Evolutionary conservation across 768 basidiomycete genomes (phyloP), one percentile per base, ranked within the genome.

Genomic region (Phylloporus sp.): DNA sequence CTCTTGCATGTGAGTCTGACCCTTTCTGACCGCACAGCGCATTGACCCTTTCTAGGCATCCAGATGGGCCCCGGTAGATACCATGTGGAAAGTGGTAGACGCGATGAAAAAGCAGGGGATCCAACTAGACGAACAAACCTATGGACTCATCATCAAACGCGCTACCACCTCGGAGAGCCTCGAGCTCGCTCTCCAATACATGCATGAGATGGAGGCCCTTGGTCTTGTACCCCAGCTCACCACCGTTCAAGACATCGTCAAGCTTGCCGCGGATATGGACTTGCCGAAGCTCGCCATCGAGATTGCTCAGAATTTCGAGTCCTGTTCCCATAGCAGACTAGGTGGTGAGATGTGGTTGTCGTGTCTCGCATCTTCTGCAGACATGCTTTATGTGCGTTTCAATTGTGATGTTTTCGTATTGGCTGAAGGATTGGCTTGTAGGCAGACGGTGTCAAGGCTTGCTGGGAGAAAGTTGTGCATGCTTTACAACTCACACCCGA

Each of bases 221-320:
- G 77, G 76, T 2, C 59, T 91, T 2, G 65, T 75, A 1, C 82
- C 84, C 0, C 74, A 74, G 18, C 63, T 82, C 12, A 62, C 67
- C 9, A 74, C 80, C 5, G 76, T 77, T 0, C 77, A 83, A 53
- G 70, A 64, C 10, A 66, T 89, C 39, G 75, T 91, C 44, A 60
- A 63, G 9, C 62, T 82, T 24, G 81, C 83, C 4, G 79, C 86
- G 5, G 62, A 75, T 0, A 66, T 72, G 43, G 80, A 80, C 20
- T 71, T 77, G 50, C 76, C 88, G 1, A 77, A 81, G 45, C 74
- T 94, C 23, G 90, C 90, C 3, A 66, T 91, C 42, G 90, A 92
- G 47, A 62, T 94, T 13, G 82, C 84, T 0, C 67, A 72, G 4
- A 71, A 76, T 54, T 88, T 80, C 47, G 90, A 93, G 59, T 59